phyloP scores from a whole-genome alignment of 116 monocot species.

The Dioscorea cayenensis region DNA sequence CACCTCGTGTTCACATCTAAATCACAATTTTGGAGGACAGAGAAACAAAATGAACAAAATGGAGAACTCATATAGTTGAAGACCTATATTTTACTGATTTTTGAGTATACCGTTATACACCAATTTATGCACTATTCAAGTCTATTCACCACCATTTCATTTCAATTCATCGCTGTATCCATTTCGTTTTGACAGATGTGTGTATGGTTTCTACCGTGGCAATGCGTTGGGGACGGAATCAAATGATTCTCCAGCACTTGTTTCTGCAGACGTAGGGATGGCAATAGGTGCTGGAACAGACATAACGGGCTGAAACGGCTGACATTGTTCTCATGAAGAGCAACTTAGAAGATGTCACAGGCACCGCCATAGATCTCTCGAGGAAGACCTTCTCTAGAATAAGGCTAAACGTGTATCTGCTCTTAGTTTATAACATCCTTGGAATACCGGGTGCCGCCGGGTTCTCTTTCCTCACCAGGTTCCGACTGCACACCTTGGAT shows the following conservation, averaged over 20 bases:
- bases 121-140: neutral
- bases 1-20: no score
- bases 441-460: no score
- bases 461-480: conserved; percentile 65
- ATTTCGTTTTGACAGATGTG: conserved; percentile 43
- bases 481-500: conserved; percentile 85
- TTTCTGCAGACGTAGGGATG: conserved; percentile 86
- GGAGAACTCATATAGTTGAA: no score
- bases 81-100: no score
- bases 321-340: conserved; percentile 95
- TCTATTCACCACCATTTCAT: neutral
- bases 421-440: no score
- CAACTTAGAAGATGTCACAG: conserved; percentile 84
- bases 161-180: neutral
- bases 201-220: conserved; percentile 50
- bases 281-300: conserved; percentile 92
- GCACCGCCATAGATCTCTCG: conserved; percentile 76
- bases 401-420: conserved; percentile 26
- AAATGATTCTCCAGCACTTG: conserved; percentile 87
- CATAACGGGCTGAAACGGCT: conserved; percentile 73
- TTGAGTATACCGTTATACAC: no score
- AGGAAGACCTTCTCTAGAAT: conserved; percentile 71
- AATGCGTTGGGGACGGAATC: conserved; percentile 97
- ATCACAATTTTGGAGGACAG: no score
- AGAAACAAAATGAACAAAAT: no score